Conservation (phyloP, 257 asterid species). For the Gynochthodes officinalis region DNA sequence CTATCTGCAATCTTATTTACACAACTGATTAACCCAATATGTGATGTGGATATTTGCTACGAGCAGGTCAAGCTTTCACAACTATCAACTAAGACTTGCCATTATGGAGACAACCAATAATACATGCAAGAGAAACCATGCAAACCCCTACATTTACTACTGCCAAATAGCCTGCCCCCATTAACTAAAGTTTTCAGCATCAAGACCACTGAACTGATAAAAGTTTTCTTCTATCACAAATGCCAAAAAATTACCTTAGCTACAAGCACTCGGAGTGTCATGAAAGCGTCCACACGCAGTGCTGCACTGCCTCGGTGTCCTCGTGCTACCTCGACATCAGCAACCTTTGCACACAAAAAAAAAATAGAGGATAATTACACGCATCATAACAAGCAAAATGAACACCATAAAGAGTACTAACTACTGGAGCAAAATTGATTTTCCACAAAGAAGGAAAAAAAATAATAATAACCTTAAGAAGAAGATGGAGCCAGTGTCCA, state of each 20-base stretch:
- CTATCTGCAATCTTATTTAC: not conserved
- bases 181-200: not conserved
- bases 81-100: not conserved
- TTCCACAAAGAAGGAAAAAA: slow-evolving; percentile 14
- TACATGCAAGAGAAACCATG: not conserved
- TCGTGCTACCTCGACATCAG: slow-evolving; percentile 78
- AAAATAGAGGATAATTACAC: slow-evolving; percentile 19
- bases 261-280: slow-evolving; percentile 73
- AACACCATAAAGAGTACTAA: not conserved
- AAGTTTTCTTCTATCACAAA: not conserved
- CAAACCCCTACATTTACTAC: not conserved
- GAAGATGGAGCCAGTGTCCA: slow-evolving; percentile 97
- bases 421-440: not conserved
- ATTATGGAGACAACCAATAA: not conserved
- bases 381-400: slow-evolving; percentile 3
- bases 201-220: not conserved
- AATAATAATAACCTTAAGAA: slow-evolving; percentile 78
- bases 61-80: not conserved
- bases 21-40: not conserved
- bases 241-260: slow-evolving; percentile 58
- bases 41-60: not conserved
- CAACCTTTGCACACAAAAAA: slow-evolving; percentile 63
- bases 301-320: slow-evolving; percentile 88
- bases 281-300: slow-evolving; percentile 81
- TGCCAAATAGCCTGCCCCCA: not conserved